A percentile compares a stretch with the other conserved stretches of the same genome.
These are phyloP conservation scores for Ophiosphaerella korrae DNA, from an alignment of 2,329 filamentous ascomycete genomes.

Conservation along the genomic window DNA sequence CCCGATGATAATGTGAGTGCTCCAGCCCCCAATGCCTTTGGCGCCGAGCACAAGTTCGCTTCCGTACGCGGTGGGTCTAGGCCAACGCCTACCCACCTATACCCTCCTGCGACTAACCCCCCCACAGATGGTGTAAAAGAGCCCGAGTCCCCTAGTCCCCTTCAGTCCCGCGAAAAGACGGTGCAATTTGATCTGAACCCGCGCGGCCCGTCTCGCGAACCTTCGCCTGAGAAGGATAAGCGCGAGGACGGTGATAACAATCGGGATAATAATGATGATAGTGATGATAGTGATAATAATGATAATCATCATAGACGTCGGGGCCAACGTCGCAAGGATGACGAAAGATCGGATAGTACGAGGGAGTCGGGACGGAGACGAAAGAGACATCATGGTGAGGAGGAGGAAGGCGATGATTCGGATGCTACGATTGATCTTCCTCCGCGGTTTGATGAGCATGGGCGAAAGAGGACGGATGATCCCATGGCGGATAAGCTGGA, in stretches of 20 bases:
- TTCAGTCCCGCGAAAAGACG: slow-evolving; percentile 27
- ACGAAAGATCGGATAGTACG: slow-evolving; percentile 20
- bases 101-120: slow-evolving; percentile 6
- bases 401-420: slow-evolving; percentile 30
- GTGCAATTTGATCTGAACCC: slow-evolving; percentile 48
- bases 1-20: slow-evolving; percentile 59
- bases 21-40: slow-evolving; percentile 32
- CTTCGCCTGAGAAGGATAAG: slow-evolving; percentile 15
- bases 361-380: slow-evolving; percentile 21
- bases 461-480: slow-evolving; percentile 36
- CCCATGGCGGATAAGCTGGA: slow-evolving; percentile 43
- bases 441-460: slow-evolving; percentile 42
- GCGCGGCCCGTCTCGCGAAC: slow-evolving; percentile 26
- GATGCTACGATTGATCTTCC: slow-evolving; percentile 45
- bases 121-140: slow-evolving; percentile 33
- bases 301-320: slow-evolving; percentile 6
- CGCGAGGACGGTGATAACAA: slow-evolving; percentile 3
- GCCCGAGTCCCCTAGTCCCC: slow-evolving; percentile 14
- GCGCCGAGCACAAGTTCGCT: slow-evolving; percentile 33
- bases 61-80: slow-evolving; percentile 43
- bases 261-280: slow-evolving; percentile 2
- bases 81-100: slow-evolving; percentile 30
- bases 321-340: slow-evolving; percentile 15
- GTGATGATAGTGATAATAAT: neutral
- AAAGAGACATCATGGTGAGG: slow-evolving; percentile 27